A percentile compares a stretch with the other conserved stretches of the same genome.
Conservation (phyloP, 805 yeast genomes). For the Wickerhamiella qilinensis region DNA sequence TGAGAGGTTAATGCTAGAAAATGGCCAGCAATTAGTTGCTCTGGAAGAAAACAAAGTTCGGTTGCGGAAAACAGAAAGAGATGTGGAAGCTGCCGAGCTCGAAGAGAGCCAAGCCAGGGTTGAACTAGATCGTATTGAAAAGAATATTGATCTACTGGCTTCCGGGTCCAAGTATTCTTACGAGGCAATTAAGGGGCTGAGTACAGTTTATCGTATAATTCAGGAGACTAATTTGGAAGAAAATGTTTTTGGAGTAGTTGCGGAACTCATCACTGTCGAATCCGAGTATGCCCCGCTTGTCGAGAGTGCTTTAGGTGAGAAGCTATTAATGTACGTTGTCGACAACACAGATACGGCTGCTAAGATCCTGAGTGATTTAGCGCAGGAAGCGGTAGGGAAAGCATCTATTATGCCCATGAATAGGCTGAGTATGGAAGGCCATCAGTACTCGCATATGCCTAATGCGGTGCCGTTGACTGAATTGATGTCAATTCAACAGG, state of each 20-base stretch:
- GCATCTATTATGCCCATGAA: constrained; percentile 86
- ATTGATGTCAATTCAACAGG: constrained; percentile 47
- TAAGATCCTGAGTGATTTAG: constrained; percentile 55
- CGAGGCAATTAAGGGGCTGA: constrained; percentile 10
- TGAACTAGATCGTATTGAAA: too few species aligned
- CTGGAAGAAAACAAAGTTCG: too few species aligned
- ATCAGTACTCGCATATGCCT: constrained; percentile 37
- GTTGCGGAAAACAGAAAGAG: too few species aligned
- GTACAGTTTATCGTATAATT: constrained; percentile 41
- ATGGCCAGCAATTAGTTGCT: too few species aligned
- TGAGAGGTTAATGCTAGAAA: too few species aligned
- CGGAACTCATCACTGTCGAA: constrained; percentile 66
- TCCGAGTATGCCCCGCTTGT: constrained; percentile 73
- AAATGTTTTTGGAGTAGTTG: constrained; percentile 69
- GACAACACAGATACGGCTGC: constrained; percentile 77
- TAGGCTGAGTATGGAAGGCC: constrained; percentile 25
- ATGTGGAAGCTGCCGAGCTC: too few species aligned
- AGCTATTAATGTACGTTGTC: constrained; percentile 78
- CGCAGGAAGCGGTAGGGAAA: constrained; percentile 52
- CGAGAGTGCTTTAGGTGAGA: constrained; percentile 77
- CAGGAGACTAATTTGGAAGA: constrained; percentile 37
- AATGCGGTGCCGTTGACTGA: constrained; percentile 56
- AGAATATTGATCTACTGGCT: too few species aligned
- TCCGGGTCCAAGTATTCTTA: not conserved
- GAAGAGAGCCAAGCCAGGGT: too few species aligned